Evolutionary conservation across 495 filamentous ascomycete genomes (phyloP), one percentile per base, ranked within the genome.

Genomic region (Aspergillus haitiensis): DNA sequence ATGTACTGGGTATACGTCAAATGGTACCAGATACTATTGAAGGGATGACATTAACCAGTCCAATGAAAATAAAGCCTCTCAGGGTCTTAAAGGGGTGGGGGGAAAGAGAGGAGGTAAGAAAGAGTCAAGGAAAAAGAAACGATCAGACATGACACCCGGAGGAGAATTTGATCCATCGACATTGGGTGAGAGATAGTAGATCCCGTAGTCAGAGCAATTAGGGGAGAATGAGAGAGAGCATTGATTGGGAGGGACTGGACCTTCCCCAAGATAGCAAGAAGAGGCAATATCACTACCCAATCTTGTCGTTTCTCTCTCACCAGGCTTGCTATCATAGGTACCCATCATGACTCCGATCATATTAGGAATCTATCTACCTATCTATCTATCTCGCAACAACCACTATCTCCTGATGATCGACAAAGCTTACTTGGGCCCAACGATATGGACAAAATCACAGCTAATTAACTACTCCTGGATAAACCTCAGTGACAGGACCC

Each of bases 401-500:
- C 31, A 54, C 13, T 49, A 36, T 58, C 39, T 37, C 35, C 51
- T 44, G 35, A 39, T 16, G 64, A 66, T 66, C 60, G 60, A 58
- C 64, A 16, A 64, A 61, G 55, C 59, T 59, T 65, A 56, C 63
- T 49, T 59, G 52, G 47, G 50, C 63, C 45, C 51, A 59, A 40
- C n/a, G 27, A 36, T 42, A 57, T 58, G 49, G 55, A 27, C 21
- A 36, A 55, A 52, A 46, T 32, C 48, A 51, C 12, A 50, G n/a
- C 12, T 58, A 33, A 58, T 21, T 47, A 36, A 53, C 53, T 55
- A 18, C 49, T 63, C 56, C 39, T 60, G 52, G 56, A 47, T 59
- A 36, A 60, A 16, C 21, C 39, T 56, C 53, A 56, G 60, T 67
- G 65, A 67, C 65, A 67, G 65, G 62, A 67, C 65, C 65, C 65